These are phyloP conservation scores for Cutaneotrichosporon curvatum DNA, from an alignment of 1,284 basidiomycete genomes.

Conservation along the genomic window DNA sequence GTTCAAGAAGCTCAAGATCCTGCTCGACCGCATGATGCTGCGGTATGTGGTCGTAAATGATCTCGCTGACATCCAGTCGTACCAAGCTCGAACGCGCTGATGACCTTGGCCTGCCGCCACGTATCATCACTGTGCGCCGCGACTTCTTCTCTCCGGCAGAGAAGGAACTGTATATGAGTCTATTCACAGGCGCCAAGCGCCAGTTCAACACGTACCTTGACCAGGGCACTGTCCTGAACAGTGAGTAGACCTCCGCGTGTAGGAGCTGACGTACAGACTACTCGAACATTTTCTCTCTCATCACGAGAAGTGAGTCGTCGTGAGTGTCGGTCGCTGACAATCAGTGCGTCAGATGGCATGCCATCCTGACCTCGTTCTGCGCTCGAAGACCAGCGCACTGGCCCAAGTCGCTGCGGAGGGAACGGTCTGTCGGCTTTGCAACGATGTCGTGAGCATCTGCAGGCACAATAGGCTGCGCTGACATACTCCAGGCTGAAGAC, in stretches of 20 bases:
- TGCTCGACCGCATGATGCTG: constrained; percentile 95
- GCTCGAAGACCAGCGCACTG: constrained; percentile 66
- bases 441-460: constrained; percentile 67
- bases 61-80: constrained; percentile 23
- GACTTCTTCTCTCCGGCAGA: constrained; percentile 96
- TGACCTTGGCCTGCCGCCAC: constrained; percentile 92
- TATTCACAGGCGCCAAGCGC: constrained; percentile 88
- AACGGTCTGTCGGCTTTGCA: constrained; percentile 87
- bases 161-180: constrained; percentile 85
- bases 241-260: constrained; percentile 54
- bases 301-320: constrained; percentile 44
- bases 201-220: constrained; percentile 87
- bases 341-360: constrained; percentile 88
- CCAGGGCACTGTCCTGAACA: constrained; percentile 84
- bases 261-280: constrained; percentile 57
- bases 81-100: constrained; percentile 84
- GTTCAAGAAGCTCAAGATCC: constrained; percentile 82
- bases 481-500: constrained; percentile 67
- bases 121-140: constrained; percentile 78
- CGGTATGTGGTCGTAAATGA: constrained; percentile 44
- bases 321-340: neutral
- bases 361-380: constrained; percentile 79
- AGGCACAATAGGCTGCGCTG: neutral
- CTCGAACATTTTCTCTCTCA: constrained; percentile 76
- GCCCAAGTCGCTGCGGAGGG: constrained; percentile 57